Evolutionary conservation across 2,329 filamentous ascomycete genomes (phyloP).

Genomic region (Cercospora zeina): DNA sequence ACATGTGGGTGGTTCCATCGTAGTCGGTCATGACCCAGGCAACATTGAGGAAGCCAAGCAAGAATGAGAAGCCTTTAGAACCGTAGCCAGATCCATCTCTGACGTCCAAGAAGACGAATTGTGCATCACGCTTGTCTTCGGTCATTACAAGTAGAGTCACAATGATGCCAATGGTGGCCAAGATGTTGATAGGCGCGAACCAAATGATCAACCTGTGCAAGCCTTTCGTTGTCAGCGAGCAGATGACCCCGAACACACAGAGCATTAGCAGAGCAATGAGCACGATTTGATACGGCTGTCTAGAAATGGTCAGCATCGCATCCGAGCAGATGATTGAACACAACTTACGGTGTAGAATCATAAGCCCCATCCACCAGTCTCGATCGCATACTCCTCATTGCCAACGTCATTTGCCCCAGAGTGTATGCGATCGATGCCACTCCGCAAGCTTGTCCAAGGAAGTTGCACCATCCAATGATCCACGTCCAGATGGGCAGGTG

Average conservation of each 20-base stretch:
- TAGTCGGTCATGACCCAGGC: slow-evolving; percentile 70
- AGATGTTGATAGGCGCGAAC: slow-evolving; percentile 67
- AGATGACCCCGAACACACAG: slow-evolving; percentile 59
- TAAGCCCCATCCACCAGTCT: slow-evolving; percentile 53
- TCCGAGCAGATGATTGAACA: not conserved
- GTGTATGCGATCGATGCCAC: slow-evolving; percentile 64
- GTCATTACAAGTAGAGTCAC: slow-evolving; percentile 60
- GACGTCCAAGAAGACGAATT: slow-evolving; percentile 62
- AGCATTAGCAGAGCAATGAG: slow-evolving; percentile 59
- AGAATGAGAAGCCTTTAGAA: slow-evolving; percentile 61
- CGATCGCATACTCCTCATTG: slow-evolving; percentile 63
- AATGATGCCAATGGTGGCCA: slow-evolving; percentile 62
- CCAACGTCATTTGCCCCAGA: slow-evolving; percentile 64
- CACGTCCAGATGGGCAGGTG: slow-evolving; percentile 64
- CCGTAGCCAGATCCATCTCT: slow-evolving; percentile 65
- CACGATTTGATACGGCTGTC: slow-evolving; percentile 60
- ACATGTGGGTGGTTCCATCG: slow-evolving; percentile 67
- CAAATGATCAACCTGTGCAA: slow-evolving; percentile 62
- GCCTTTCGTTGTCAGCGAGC: slow-evolving; percentile 61
- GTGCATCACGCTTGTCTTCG: slow-evolving; percentile 55
- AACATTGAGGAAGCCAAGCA: slow-evolving; percentile 60
- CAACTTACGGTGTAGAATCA: slow-evolving; percentile 58
- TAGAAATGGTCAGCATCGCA: slow-evolving; percentile 36
- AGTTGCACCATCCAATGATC: slow-evolving; percentile 65
- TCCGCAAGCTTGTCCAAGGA: slow-evolving; percentile 64